Base-by-base conservation (phyloP, 495 filamentous ascomycete genomes). In the Saxispiralis lemnorum region DNA sequence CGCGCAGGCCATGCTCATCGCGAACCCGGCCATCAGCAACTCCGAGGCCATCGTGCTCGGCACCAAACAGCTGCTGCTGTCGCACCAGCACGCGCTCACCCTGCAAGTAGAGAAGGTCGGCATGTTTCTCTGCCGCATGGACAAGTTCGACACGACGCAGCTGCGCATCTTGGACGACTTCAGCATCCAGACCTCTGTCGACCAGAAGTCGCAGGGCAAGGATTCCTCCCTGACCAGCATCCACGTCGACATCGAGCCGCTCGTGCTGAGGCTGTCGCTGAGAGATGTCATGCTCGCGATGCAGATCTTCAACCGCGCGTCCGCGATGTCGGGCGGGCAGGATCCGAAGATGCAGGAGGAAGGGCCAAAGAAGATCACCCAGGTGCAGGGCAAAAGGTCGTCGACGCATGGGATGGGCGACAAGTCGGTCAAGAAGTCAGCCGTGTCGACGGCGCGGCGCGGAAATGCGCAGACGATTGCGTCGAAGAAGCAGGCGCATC, bases 61-160 rank as follows among this genome's bases (percentile, higher is more conserved):
- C 14, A 93, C 84, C 7, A 95, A 96, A 58, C 83, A 97, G 56
- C 73, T 95, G 6, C 68, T 96, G 6, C 66, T 96, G 10, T 89
- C 89, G 12, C 82, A 89, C 54, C 89, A 97, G 60, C 83, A 96
- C 64, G 84, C 88, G 17, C 70, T 86, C 39, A 94, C 92, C 9
- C 67, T 97, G 44, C 92, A 96, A 54, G 71, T 96, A 7, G 81
- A 81, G 31, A 75, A 94, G 54, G 76, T 95, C 36, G 92, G 89
- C 44, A 96, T 97, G 87, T 97, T 95, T 61, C 66, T 97, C 31
- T 97, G 89, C 57, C 82, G 89, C 20, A 96, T 97, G 92, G 89
- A 97, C 56, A 80, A 81, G 48, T 93, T 93, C 49, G 87, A 93
- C 43, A 83, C 77, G 14, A 80, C 74, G 40, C 71, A 82, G 31